Evolutionary conservation across 306 rosid species (phyloP).

Genomic region (Sophora flavescens): DNA sequence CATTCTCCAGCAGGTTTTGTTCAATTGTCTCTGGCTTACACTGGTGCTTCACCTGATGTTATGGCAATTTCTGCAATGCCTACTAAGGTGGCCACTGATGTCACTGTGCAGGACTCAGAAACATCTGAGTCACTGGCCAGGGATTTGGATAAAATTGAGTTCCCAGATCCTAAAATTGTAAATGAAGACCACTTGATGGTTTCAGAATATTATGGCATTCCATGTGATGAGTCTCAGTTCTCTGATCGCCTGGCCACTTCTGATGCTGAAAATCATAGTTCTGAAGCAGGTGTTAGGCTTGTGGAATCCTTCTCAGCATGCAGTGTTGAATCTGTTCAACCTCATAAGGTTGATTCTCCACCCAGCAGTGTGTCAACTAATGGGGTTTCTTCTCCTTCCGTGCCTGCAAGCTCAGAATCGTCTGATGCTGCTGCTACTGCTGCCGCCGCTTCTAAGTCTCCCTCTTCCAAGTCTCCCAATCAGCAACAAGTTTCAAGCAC

Average conservation of each 20-base stretch:
- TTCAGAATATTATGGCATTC: constrained; percentile 80
- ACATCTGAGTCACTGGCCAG: constrained; percentile 56
- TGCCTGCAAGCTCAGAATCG: constrained; percentile 66
- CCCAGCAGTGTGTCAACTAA: constrained; percentile 76
- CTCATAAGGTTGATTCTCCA: constrained; percentile 75
- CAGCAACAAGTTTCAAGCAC: constrained; percentile 57
- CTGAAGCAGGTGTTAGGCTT: constrained; percentile 63
- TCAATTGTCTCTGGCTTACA: constrained; percentile 71
- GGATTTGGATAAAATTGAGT: constrained; percentile 88
- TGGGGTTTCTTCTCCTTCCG: constrained; percentile 64
- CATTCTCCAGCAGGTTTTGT: constrained; percentile 97
- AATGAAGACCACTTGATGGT: constrained; percentile 94
- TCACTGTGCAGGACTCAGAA: constrained; percentile 53
- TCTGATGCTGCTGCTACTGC: constrained; percentile 58
- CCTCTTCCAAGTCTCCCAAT: constrained; percentile 47
- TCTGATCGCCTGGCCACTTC: constrained; percentile 65
- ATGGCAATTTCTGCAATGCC: constrained; percentile 59
- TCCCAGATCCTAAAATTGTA: constrained; percentile 86
- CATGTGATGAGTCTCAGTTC: constrained; percentile 72
- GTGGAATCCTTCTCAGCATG: constrained; percentile 66
- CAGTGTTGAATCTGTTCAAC: constrained; percentile 62
- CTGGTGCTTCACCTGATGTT: constrained; percentile 84
- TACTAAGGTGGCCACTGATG: constrained; percentile 37
- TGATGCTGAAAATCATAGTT: constrained; percentile 65
- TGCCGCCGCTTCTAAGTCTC: not conserved